Base-by-base conservation (phyloP, 2,329 filamentous ascomycete species). In the Paracorniculantispora psalliotae region DNA sequence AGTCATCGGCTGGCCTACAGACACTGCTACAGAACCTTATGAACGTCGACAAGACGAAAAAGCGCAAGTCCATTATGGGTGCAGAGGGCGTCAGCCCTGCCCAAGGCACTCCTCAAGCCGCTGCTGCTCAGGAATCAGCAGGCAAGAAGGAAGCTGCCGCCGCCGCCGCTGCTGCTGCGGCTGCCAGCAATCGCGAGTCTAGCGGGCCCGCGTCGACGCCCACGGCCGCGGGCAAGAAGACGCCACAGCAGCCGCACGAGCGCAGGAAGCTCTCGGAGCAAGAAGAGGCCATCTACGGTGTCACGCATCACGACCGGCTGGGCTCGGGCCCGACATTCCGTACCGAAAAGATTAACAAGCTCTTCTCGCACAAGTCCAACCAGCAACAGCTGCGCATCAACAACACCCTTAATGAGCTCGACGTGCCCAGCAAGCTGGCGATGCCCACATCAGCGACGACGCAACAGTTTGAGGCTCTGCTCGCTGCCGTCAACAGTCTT, bases 321-420 rank as follows among this genome's bases (percentile, higher is more conserved):
- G 86, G 88, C 1, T 89, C 88, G 9, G 93, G 94, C 7, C 90
- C 96, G 37, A 88, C 90, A 15, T 97, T 97, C 81, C 90, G 93
- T 13, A 91, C 91, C 28, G 90, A 93, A 66, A 88, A 85, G 71
- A 84, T 93, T 60, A 87, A 88, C 65, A 92, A 92, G 72, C 83
- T 91, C 25, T 88, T 91, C 59, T 85, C 86, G 39, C 88, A 88
- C 63, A 92, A 92, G 75, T 88, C 84, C 17, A 84, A 87, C 57
- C 84, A 89, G 61, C 89, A 92, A 69, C 90, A 90, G 64, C 74
- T 85, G 61, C 89, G 90, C 63, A 92, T 94, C 63, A 85, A 81
- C 15, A 87, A 88, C 57, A 86, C 86, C 4, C 82, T 94, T 25
- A 80, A 79, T 44, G 88, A 92, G 71, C 77, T 93, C 7, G 87